Evolutionary conservation across 257 asterid species (phyloP).

Genomic region (Nicotiana sylvestris): DNA sequence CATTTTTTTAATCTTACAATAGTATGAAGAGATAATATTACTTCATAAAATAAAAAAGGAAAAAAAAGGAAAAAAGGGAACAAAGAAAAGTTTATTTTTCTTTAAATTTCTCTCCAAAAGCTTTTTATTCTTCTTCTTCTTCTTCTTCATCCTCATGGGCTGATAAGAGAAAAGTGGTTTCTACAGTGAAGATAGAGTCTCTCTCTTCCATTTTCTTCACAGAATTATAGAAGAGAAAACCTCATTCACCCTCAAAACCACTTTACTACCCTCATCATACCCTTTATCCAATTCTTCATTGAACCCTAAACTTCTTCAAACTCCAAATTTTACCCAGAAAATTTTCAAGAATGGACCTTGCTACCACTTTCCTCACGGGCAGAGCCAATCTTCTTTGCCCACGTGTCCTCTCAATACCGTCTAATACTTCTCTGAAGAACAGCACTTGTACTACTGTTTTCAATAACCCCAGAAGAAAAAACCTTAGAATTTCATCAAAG

Average conservation of each 20-base stretch:
- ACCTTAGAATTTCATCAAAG: conserved; percentile 34
- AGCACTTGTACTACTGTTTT: background rate
- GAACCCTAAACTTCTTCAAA: background rate
- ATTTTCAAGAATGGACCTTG: conserved; percentile 42
- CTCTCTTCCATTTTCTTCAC: background rate
- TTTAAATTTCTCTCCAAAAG: background rate
- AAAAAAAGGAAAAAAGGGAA: background rate
- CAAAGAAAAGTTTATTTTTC: background rate
- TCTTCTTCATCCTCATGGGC: background rate
- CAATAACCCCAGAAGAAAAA: conserved; percentile 28
- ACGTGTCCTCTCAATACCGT: conserved; percentile 27
- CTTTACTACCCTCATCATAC: no score
- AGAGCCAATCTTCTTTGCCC: conserved; percentile 34
- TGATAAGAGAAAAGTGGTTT: background rate
- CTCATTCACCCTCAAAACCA: background rate
- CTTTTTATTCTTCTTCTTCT: background rate
- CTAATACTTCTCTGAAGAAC: background rate
- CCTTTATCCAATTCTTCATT: background rate
- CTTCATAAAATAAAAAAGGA: background rate
- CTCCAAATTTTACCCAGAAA: background rate
- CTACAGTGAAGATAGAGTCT: background rate
- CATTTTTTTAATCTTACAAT: background rate
- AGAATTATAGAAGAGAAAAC: background rate
- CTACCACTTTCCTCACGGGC: conserved; percentile 54
- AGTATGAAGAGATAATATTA: background rate